Base-by-base conservation (phyloP, 345 rosid species). In the Mallotus nudiflorus region DNA sequence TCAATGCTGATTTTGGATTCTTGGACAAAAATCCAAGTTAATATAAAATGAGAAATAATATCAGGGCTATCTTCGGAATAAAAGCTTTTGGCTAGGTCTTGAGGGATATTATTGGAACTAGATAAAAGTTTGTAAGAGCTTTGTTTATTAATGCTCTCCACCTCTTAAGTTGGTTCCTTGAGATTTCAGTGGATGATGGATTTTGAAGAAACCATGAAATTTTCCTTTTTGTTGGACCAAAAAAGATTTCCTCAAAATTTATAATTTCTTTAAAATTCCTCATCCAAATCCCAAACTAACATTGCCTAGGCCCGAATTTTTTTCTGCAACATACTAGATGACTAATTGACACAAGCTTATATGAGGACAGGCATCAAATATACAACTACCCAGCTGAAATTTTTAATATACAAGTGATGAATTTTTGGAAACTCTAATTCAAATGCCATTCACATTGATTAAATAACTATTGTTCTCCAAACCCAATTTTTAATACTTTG, bases 1-100 rank as follows among this genome's bases (percentile, higher is more conserved):
- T 66, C 7, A 35, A 33, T 66, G 7, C 29, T 40, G 22, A 22
- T n/a, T 35, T 63, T 37, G 48, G 22, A 66, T 35, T 66, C 61
- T 52, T 14, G 29, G 31, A 66, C 31, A 40, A 33, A 40, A 11
- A 14, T 40, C 13, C 35, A 54, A 54, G 56, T 53, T 22, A 53
- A 53, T 24, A 16, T 11, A 27, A 54, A 25, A 18, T 54, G 59
- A 54, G 18, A 27, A 25, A 6, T 52, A 5, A 29, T 3, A n/a
- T n/a, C n/a, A n/a, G n/a, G n/a, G n/a, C n/a, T n/a, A n/a, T n/a
- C n/a, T n/a, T n/a, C n/a, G 46, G 9, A 42, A 42, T 42, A 12
- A 42, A 42, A 9, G 11, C 46, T 42, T 42, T 42, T n/a, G n/a
- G n/a, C n/a, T n/a, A n/a, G n/a, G n/a, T n/a, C n/a, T n/a, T 33